These are phyloP conservation scores for Colletotrichum gigasporum DNA, from an alignment of 2,329 filamentous ascomycete genomes.

Conservation along the genomic window DNA sequence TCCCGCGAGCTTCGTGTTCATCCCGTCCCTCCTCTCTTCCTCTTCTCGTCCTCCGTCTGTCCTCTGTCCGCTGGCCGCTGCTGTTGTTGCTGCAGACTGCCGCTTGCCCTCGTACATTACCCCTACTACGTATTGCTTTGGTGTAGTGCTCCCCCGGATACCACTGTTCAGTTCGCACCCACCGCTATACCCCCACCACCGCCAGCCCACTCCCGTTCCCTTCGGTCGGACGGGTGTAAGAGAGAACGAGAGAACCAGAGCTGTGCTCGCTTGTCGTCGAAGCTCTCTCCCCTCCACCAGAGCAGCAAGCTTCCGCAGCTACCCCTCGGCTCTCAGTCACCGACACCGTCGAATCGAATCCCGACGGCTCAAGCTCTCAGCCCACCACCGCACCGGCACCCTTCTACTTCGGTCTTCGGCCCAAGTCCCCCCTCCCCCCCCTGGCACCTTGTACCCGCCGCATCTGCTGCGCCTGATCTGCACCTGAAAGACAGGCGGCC, in stretches of 20 bases:
- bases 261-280: slow-evolving; percentile 25
- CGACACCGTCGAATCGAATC: slow-evolving; percentile 8
- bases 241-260: slow-evolving; percentile 12
- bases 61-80: neutral
- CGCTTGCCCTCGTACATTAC: neutral
- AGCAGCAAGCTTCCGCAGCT: slow-evolving; percentile 7
- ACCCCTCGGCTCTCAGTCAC: slow-evolving; percentile 5
- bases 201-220: slow-evolving; percentile 20
- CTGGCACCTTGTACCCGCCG: slow-evolving; percentile 22
- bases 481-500: slow-evolving; percentile 21
- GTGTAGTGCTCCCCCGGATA: slow-evolving; percentile 8
- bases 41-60: slow-evolving; percentile 13
- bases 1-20: slow-evolving; percentile 25
- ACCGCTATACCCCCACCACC: slow-evolving; percentile 19
- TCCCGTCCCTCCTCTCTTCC: slow-evolving; percentile 3
- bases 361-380: slow-evolving; percentile 17
- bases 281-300: slow-evolving; percentile 15
- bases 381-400: slow-evolving; percentile 5
- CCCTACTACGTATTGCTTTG: slow-evolving; percentile 3
- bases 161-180: slow-evolving; percentile 9
- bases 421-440: neutral
- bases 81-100: neutral
- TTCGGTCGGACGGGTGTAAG: slow-evolving; percentile 26
- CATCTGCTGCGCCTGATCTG: slow-evolving; percentile 28
- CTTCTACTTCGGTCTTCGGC: slow-evolving; percentile 25